Percentiles rank a stretch among this genome's conserved stretches.
Evolutionary conservation across 768 basidiomycete species (phyloP).

Genomic region (Rhodosporidiobolus sp.): DNA sequence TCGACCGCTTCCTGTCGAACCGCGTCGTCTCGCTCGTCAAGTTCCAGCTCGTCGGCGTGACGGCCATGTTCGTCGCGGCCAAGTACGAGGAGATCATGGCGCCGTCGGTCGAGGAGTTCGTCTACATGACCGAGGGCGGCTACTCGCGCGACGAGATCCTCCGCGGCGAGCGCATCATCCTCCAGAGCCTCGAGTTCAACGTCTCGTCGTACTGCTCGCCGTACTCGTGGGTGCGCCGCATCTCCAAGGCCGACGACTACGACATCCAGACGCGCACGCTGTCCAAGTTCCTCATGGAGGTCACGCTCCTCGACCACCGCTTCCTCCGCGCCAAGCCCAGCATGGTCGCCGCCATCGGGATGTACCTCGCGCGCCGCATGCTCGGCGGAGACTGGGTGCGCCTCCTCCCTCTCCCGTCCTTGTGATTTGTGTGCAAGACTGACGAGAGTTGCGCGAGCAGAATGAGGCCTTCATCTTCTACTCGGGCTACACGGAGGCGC

Average conservation of each 20-base stretch:
- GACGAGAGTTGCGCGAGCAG: conserved; percentile 52
- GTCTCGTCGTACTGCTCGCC: conserved; percentile 97
- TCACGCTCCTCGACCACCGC: conserved; percentile 84
- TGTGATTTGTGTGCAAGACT: not conserved
- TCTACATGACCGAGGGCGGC: conserved; percentile 93
- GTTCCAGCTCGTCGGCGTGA: conserved; percentile 93
- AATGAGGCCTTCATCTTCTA: conserved; percentile 86
- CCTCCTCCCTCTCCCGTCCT: conserved; percentile 42
- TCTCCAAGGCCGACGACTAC: conserved; percentile 98
- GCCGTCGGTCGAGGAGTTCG: conserved; percentile 95
- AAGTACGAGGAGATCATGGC: conserved; percentile 99
- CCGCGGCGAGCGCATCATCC: conserved; percentile 93
- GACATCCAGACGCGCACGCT: conserved; percentile 95
- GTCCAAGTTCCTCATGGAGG: conserved; percentile 95
- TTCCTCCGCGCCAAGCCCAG: conserved; percentile 93
- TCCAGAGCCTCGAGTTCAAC: conserved; percentile 85
- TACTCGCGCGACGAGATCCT: conserved; percentile 94
- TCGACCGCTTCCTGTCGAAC: conserved; percentile 85
- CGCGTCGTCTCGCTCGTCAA: conserved; percentile 83
- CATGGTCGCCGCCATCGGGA: conserved; percentile 88
- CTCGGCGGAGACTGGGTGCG: conserved; percentile 93
- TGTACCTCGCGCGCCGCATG: conserved; percentile 95
- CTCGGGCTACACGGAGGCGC: conserved; percentile 84
- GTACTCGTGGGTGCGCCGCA: conserved; percentile 97
- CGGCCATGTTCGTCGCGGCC: conserved; percentile 97